phyloP scores from a whole-genome alignment of 768 basidiomycete genomes.

The Suillus alpinus region DNA sequence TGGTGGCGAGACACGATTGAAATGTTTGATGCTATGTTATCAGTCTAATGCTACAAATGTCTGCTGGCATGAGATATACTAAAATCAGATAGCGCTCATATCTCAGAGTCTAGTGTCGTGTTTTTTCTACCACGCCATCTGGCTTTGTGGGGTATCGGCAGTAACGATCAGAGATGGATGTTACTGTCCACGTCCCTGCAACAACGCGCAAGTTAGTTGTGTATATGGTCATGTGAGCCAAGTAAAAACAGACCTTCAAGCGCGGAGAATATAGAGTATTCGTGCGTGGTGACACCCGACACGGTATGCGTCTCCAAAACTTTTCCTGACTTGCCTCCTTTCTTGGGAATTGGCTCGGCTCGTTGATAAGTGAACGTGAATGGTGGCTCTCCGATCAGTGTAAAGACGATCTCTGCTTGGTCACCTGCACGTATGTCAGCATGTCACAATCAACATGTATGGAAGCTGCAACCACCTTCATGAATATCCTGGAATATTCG shows the following conservation, averaged over 20 bases:
- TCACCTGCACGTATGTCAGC: conserved; percentile 51
- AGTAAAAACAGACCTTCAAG: conserved; percentile 67
- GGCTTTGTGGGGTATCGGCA: conserved; percentile 84
- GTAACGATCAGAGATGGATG: conserved; percentile 84
- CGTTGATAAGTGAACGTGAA: conserved; percentile 96
- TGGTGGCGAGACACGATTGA: background rate
- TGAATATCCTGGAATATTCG: conserved; percentile 81
- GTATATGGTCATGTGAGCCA: background rate
- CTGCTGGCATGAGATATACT: conserved; percentile 12
- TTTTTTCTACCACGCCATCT: conserved; percentile 40
- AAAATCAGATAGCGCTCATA: conserved; percentile 10
- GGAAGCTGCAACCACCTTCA: conserved; percentile 54
- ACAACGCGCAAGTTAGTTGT: conserved; percentile 3
- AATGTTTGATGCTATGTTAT: conserved; percentile 1
- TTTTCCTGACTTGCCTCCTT: conserved; percentile 68
- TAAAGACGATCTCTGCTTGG: conserved; percentile 92
- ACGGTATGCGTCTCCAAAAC: conserved; percentile 93
- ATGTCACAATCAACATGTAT: background rate
- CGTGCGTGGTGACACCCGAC: conserved; percentile 66
- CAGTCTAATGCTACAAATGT: conserved; percentile 26
- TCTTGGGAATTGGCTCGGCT: conserved; percentile 64
- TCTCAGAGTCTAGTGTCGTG: conserved; percentile 16
- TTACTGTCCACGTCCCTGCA: conserved; percentile 87
- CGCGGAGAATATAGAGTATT: conserved; percentile 91
- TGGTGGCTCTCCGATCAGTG: conserved; percentile 86